Percentiles rank a stretch among this genome's conserved stretches.
phyloP scores from a whole-genome alignment of 2,329 filamentous ascomycete species.

The Botryotinia narcissicola region DNA sequence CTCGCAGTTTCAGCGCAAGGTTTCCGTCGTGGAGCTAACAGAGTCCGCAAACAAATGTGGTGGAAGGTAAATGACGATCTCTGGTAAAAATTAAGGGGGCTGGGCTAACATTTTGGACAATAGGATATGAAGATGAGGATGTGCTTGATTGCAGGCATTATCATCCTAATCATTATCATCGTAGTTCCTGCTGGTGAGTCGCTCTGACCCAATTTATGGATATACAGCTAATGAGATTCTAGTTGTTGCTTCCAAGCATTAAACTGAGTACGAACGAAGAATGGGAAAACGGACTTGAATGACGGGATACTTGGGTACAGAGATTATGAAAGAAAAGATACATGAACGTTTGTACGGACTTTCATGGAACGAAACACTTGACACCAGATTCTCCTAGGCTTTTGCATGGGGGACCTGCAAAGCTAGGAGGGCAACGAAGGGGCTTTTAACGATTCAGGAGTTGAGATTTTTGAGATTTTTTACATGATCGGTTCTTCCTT shows the following conservation, averaged over 20 bases:
- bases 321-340: constrained; percentile 15
- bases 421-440: constrained; percentile 22
- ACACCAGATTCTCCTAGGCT: constrained; percentile 35
- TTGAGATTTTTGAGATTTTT: constrained; percentile 41
- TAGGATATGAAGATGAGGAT: constrained; percentile 84
- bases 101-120: constrained; percentile 5
- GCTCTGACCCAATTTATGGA: background rate
- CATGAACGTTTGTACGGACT: constrained; percentile 26
- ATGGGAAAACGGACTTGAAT: constrained; percentile 4
- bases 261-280: constrained; percentile 9
- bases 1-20: constrained; percentile 89
- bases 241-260: constrained; percentile 47
- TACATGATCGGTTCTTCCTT: constrained; percentile 30
- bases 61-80: constrained; percentile 17
- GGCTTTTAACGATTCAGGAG: constrained; percentile 39
- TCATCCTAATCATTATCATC: constrained; percentile 88
- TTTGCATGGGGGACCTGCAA: constrained; percentile 41
- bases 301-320: constrained; percentile 21
- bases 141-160: constrained; percentile 87
- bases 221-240: constrained; percentile 32
- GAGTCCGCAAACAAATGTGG: constrained; percentile 96
- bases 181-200: constrained; percentile 84
- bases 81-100: background rate
- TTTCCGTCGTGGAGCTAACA: constrained; percentile 94
- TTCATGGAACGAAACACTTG: constrained; percentile 27